Percentiles rank a stretch among this genome's conserved stretches.
These are phyloP conservation scores for Trichoderma asperelloides DNA, from an alignment of 495 filamentous ascomycete species.

Conservation along the genomic window DNA sequence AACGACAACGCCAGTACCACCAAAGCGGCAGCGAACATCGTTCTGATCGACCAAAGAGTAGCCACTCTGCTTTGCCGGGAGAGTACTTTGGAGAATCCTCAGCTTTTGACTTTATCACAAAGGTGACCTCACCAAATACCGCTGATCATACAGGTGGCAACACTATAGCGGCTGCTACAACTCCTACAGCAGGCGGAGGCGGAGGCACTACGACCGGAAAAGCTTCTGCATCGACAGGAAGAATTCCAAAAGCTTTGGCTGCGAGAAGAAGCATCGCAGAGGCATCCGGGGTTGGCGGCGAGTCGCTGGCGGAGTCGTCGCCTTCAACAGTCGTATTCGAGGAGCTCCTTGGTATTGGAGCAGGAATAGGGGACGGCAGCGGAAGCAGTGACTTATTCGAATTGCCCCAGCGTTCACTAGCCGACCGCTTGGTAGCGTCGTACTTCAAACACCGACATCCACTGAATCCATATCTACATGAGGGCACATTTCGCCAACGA, in stretches of 20 bases:
- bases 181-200: neutral
- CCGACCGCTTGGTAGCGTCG: slow-evolving; percentile 19
- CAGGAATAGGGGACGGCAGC: neutral
- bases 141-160: neutral
- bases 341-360: slow-evolving; percentile 8
- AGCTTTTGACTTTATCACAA: slow-evolving; percentile 10
- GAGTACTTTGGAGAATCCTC: slow-evolving; percentile 13
- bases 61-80: neutral
- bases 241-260: neutral
- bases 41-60: neutral
- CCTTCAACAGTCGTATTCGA: slow-evolving; percentile 13
- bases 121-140: slow-evolving; percentile 7
- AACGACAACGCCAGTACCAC: neutral
- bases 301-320: slow-evolving; percentile 11
- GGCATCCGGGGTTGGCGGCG: neutral
- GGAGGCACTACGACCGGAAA: neutral
- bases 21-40: neutral
- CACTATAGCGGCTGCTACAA: neutral
- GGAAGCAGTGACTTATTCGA: slow-evolving; percentile 8
- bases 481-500: slow-evolving; percentile 18
- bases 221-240: neutral
- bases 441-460: slow-evolving; percentile 32
- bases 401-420: slow-evolving; percentile 8
- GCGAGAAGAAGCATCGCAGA: neutral
- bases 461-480: slow-evolving; percentile 30